Base-by-base conservation (phyloP, 2,329 filamentous ascomycete genomes). In the Magnaporthales sp. region DNA sequence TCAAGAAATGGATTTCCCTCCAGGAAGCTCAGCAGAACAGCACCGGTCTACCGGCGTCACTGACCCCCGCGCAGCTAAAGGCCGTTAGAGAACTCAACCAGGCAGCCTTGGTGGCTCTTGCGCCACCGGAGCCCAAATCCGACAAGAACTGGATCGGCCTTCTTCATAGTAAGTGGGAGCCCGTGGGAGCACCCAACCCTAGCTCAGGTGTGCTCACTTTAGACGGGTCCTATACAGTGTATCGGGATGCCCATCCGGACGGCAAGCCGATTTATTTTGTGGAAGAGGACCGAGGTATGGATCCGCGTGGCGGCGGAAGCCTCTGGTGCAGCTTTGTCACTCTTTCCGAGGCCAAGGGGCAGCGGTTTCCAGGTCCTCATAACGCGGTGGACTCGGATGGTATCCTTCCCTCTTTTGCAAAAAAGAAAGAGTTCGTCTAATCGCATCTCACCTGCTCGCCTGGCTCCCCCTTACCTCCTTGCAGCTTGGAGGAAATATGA, bases 341-440 rank as follows among this genome's bases (percentile, higher is more conserved):
- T 1, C 69, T 78, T 26, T 66, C 68, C 5, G 75, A 75, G 67
- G 67, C 71, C 6, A 29, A 68, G 2, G 69, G 62, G 1, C 64
- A 73, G 56, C 69, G 70, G 15, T 73, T 75, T 29, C 72, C 75
- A 2, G 66, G 66, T 63, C 19, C 38, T 9, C 67, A 68, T n/a
- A 66, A 68, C 24, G 80, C 80, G 13, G 68, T 71, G 0, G 62
- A 68, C 7, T 73, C 73, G 6, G 66, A 72, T 32, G 70, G 67
- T 1, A 67, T 70, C 3, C 67, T 71, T 32, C 79, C 79, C 0
- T 67, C 71, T 0, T 86, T 85, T 65, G 67, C 73, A 11, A 75
- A 71, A 29, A 86, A 86, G 70, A 86, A 83, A 76, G 80, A 80
- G 64, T 66, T 26, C 11, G 64, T 46, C 10, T 29, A 62, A 9